Base-by-base conservation (phyloP, 2,329 filamentous ascomycete genomes). In the Fusarium verrucosum region DNA sequence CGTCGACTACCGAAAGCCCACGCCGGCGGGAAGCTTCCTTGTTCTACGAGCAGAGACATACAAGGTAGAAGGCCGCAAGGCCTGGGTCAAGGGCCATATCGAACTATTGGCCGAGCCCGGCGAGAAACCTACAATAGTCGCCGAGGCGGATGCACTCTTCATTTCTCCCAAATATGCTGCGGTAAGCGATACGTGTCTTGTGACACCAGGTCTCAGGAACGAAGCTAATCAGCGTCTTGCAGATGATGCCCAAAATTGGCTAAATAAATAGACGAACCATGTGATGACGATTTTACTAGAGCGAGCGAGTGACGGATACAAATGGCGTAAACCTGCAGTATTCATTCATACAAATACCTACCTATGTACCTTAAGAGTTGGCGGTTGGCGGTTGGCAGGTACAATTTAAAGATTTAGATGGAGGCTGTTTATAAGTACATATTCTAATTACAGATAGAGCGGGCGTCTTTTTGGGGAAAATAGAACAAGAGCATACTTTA, bases 51-150 rank as follows among this genome's bases (percentile, higher is more conserved):
- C 92, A 5, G 86, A 87, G 74, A 97, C 94, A 19, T 89, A 86
- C 10, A 94, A 90, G 80, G 91, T 94, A 2, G 93, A 98, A 74
- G 94, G 95, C 1, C 85, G 95, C 62, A 98, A 98, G 81, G 94
- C 93, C 13, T 97, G 92, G 92, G 92, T 97, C 2, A 89, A 91
- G 78, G 95, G 92, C 2, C 86, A 87, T 69, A 89, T 98, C 70
- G 93, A 97, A 83, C 89, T 92, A 52, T 78, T 98, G 60, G 85
- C 86, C 9, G 57, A 83, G 81, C 80, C 68, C 30, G 86, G 87
- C 10, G 84, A 89, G 76, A 81, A 83, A 69, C 88, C 89, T 1
- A 78, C 83, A 16, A 83, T 94, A 43, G 76, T 97, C 58, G 92
- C 90, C 9, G 92, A 96, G 78, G 94, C 92, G 0, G 90, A 90